Conservation (phyloP, 805 yeast species). For the Pichia membranifaciens region DNA sequence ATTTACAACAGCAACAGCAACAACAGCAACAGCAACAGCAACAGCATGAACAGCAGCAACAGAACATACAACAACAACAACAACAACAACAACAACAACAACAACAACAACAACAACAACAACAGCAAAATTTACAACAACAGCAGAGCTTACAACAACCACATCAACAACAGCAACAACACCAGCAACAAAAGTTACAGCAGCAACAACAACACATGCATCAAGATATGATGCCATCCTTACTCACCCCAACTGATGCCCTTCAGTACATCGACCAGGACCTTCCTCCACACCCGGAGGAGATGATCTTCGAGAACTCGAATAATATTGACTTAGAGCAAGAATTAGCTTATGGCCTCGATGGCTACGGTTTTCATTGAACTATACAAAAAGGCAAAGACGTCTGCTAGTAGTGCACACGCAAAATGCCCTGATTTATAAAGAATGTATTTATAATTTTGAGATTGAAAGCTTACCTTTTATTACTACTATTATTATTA, state of each 20-base stretch:
- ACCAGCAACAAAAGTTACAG: constrained; percentile 12
- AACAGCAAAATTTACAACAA: constrained; percentile 2
- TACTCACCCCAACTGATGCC: constrained; percentile 40
- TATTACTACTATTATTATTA: neutral
- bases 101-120: constrained; percentile 16
- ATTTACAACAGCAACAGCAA: constrained; percentile 3
- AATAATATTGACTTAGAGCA: constrained; percentile 47
- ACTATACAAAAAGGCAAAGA: no score
- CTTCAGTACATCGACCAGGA: constrained; percentile 39
- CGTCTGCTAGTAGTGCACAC: no score
- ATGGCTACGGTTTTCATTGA: constrained; percentile 33
- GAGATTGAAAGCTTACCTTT: no score
- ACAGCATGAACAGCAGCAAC: constrained; percentile 17
- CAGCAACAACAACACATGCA: constrained; percentile 3
- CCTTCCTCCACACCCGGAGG: constrained; percentile 60
- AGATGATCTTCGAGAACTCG: constrained; percentile 29
- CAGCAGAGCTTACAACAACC: constrained; percentile 6
- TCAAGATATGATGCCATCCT: constrained; percentile 22
- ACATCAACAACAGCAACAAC: neutral
- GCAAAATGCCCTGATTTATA: no score
- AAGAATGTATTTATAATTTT: no score
- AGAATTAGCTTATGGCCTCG: constrained; percentile 64
- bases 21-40: constrained; percentile 8
- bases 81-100: constrained; percentile 14
- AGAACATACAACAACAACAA: constrained; percentile 18